phyloP scores from a whole-genome alignment of 345 rosid genomes.

The Clarkia xantiana region DNA sequence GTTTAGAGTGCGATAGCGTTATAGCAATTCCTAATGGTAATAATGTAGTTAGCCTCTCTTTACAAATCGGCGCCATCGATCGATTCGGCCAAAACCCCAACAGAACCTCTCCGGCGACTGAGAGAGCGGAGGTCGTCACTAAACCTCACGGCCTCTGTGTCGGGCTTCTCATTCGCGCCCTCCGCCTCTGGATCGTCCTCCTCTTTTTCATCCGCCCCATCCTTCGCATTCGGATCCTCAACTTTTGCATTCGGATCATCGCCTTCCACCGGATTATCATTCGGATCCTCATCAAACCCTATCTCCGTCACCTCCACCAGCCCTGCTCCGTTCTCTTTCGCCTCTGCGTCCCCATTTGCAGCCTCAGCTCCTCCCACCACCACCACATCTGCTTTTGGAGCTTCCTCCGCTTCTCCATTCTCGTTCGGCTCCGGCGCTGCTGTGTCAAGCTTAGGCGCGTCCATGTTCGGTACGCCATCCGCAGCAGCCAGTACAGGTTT shows the following conservation, averaged over 20 bases:
- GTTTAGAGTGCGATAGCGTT: too few species aligned
- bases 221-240: conserved; percentile 24
- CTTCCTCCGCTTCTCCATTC: conserved; percentile 17
- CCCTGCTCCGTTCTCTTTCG: conserved; percentile 4
- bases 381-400: conserved; percentile 7
- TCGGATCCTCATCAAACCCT: conserved; percentile 12
- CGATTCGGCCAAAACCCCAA: neutral
- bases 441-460: conserved; percentile 7
- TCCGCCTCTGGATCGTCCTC: conserved; percentile 19
- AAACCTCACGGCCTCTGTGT: conserved; percentile 11
- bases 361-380: conserved; percentile 6
- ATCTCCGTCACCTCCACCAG: conserved; percentile 5
- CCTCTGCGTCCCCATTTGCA: conserved; percentile 5
- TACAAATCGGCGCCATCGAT: too few species aligned
- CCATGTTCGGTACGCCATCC: neutral
- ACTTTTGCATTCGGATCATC: conserved; percentile 22
- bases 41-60: too few species aligned
- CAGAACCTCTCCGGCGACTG: neutral
- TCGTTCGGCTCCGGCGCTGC: conserved; percentile 14
- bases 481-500: neutral
- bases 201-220: conserved; percentile 24
- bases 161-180: conserved; percentile 32
- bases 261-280: conserved; percentile 9
- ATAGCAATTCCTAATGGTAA: too few species aligned
- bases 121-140: too few species aligned